Conservation (phyloP, 2,329 filamentous ascomycete genomes). For the Conoideocrella luteorostrata region DNA sequence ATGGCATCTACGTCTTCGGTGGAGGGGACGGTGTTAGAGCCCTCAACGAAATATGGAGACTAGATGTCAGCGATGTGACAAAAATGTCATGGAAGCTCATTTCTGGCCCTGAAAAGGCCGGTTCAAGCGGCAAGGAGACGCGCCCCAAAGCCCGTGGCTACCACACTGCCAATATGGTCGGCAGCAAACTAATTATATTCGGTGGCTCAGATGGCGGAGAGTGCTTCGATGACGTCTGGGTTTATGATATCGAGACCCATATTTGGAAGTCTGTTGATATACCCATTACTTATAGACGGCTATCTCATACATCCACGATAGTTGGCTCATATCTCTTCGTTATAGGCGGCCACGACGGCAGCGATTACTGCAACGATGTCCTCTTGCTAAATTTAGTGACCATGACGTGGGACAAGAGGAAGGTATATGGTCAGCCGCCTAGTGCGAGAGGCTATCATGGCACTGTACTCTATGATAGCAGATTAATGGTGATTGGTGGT, state of each 20-base stretch:
- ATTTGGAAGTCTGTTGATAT: slow-evolving; percentile 55
- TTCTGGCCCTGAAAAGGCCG: slow-evolving; percentile 38
- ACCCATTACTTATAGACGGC: slow-evolving; percentile 53
- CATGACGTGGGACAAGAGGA: slow-evolving; percentile 66
- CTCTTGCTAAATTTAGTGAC: slow-evolving; percentile 63
- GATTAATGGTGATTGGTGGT: slow-evolving; percentile 58
- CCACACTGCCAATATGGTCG: slow-evolving; percentile 68
- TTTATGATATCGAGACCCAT: slow-evolving; percentile 60
- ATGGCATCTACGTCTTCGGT: slow-evolving; percentile 66
- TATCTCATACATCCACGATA: slow-evolving; percentile 63
- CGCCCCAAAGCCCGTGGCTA: slow-evolving; percentile 61
- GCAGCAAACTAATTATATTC: slow-evolving; percentile 65
- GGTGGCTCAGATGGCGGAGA: slow-evolving; percentile 65
- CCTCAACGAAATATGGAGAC: slow-evolving; percentile 66
- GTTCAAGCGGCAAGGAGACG: slow-evolving; percentile 25
- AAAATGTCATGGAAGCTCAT: slow-evolving; percentile 66
- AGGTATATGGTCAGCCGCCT: slow-evolving; percentile 57
- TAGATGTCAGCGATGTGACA: slow-evolving; percentile 58
- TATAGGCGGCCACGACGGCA: slow-evolving; percentile 63
- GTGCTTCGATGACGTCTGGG: slow-evolving; percentile 68
- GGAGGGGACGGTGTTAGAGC: slow-evolving; percentile 65
- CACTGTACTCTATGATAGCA: slow-evolving; percentile 58
- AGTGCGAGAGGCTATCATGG: slow-evolving; percentile 62
- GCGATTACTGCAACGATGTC: slow-evolving; percentile 64
- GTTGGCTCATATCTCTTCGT: slow-evolving; percentile 66